Conservation (phyloP, 2,329 filamentous ascomycete genomes). For the Sporothrix mexicana region DNA sequence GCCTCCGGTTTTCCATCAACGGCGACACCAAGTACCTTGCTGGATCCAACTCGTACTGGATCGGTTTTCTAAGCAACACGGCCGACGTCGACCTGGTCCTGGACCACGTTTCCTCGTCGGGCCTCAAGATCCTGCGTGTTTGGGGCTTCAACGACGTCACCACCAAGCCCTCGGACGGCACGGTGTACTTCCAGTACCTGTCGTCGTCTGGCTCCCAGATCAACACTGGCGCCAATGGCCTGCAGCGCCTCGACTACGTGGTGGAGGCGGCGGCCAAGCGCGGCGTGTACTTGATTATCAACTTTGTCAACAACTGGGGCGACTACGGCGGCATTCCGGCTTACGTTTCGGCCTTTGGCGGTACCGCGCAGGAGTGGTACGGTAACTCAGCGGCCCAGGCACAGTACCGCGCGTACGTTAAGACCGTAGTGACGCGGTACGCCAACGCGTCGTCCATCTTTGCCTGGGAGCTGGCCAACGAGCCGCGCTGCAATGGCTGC, state of each 20-base stretch:
- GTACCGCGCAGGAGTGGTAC: constrained; percentile 59
- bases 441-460: constrained; percentile 54
- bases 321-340: constrained; percentile 68
- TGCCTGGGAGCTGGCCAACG: constrained; percentile 60
- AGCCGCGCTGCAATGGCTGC: constrained; percentile 67
- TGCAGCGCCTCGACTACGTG: constrained; percentile 58
- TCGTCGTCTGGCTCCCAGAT: constrained; percentile 59
- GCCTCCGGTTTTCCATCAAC: constrained; percentile 49
- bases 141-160: constrained; percentile 63
- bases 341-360: constrained; percentile 62
- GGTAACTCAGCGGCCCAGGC: constrained; percentile 54
- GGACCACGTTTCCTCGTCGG: constrained; percentile 55
- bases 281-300: constrained; percentile 67
- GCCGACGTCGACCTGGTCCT: constrained; percentile 60
- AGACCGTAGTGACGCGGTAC: constrained; percentile 55
- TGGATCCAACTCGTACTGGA: constrained; percentile 63
- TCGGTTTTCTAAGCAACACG: constrained; percentile 58
- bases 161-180: constrained; percentile 44
- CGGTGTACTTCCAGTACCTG: constrained; percentile 61
- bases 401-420: constrained; percentile 58
- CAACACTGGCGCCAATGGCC: constrained; percentile 67
- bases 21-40: constrained; percentile 55
- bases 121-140: constrained; percentile 60
- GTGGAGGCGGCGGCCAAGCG: constrained; percentile 64
- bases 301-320: constrained; percentile 72